A percentile compares a stretch with the other conserved stretches of the same genome.
phyloP scores from a whole-genome alignment of 176 grass and related monocot species.

The Pontederia paniculata region DNA sequence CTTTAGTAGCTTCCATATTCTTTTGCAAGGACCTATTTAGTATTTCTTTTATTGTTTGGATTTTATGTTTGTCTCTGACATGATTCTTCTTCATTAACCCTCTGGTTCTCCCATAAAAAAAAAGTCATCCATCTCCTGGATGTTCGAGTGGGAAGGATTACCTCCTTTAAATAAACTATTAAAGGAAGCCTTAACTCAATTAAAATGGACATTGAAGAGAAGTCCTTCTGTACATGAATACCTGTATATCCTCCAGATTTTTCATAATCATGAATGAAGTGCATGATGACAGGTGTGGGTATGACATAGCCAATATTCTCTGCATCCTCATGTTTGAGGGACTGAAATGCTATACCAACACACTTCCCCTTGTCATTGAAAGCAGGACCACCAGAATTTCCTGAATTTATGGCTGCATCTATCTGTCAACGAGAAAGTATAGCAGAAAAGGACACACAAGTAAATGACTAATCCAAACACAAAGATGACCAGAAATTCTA shows the following conservation, averaged over 20 bases:
- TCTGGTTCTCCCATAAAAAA: too few species aligned
- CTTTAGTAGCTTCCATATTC: too few species aligned
- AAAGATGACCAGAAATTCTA: neutral
- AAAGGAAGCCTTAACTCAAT: too few species aligned
- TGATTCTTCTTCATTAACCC: too few species aligned
- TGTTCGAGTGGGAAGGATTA: too few species aligned
- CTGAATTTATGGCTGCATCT: conserved; percentile 98
- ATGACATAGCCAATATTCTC: conserved; percentile 99
- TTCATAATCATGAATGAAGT: conserved; percentile 91
- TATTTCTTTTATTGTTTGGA: too few species aligned
- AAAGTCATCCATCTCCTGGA: too few species aligned
- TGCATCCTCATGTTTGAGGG: conserved; percentile 96
- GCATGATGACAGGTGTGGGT: conserved; percentile 87
- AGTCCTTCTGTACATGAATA: conserved; percentile 8
- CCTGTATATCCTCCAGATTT: conserved; percentile 85
- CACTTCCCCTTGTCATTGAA: conserved; percentile 86
- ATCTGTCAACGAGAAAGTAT: conserved; percentile 53
- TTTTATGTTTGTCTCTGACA: too few species aligned
- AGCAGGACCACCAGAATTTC: conserved; percentile 92
- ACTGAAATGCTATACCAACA: conserved; percentile 97
- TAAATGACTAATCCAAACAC: neutral
- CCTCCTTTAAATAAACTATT: too few species aligned
- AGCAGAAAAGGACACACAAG: conserved; percentile 3
- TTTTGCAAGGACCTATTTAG: too few species aligned
- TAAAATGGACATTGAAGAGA: too few species aligned